These are phyloP conservation scores for Rhodotorula toruloides DNA, from an alignment of 768 basidiomycete species.

Conservation along the genomic window DNA sequence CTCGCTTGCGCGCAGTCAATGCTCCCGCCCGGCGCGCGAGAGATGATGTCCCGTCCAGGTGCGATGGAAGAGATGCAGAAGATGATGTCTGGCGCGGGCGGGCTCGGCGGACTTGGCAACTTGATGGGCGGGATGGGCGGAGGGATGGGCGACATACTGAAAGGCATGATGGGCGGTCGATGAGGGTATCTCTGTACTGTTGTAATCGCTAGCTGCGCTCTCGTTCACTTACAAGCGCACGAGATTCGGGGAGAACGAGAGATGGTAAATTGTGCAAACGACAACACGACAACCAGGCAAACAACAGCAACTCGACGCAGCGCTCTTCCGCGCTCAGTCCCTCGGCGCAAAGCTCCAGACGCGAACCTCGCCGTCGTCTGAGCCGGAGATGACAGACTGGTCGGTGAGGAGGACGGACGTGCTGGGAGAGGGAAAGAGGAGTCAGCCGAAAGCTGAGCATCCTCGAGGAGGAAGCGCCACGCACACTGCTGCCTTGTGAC, in stretches of 20 bases:
- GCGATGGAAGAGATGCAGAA: conserved; percentile 60
- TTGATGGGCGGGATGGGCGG: conserved; percentile 42
- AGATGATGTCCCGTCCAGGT: conserved; percentile 28
- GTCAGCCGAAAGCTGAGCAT: background rate
- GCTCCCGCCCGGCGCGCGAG: conserved; percentile 78
- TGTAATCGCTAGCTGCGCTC: no score
- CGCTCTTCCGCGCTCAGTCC: background rate
- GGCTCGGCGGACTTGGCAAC: conserved; percentile 60
- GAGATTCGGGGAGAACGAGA: no score
- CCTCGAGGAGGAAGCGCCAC: background rate
- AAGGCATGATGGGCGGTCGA: conserved; percentile 51
- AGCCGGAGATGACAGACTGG: conserved; percentile 40
- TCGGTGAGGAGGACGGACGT: conserved; percentile 36
- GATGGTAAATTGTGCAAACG: no score
- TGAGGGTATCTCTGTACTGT: background rate
- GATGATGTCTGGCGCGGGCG: conserved; percentile 83
- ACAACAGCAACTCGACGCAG: no score
- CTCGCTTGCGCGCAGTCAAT: conserved; percentile 58
- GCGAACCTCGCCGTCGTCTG: conserved; percentile 43
- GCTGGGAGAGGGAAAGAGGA: background rate
- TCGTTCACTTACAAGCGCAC: no score
- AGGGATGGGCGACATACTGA: conserved; percentile 61
- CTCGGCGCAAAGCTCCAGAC: conserved; percentile 36
- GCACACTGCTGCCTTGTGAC: conserved; percentile 81
- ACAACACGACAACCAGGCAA: no score